A percentile compares a stretch with the other conserved stretches of the same genome.
Evolutionary conservation across 2,329 filamentous ascomycete species (phyloP).

Genomic region (Diaporthe citrichinensis): DNA sequence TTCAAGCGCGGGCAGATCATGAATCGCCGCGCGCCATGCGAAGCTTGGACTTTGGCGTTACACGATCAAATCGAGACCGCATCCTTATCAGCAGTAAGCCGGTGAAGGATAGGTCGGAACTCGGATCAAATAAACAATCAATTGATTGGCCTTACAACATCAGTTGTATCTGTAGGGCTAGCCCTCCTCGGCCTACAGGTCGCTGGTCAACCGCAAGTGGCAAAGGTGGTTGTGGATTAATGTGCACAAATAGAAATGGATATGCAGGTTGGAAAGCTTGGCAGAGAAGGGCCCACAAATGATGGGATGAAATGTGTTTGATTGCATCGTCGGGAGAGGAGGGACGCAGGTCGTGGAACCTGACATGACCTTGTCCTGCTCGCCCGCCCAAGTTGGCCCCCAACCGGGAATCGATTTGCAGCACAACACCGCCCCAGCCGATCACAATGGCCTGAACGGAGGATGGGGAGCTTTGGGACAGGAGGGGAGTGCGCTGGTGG

Average conservation of each 20-base stretch:
- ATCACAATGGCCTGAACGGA: neutral
- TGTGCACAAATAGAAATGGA: neutral
- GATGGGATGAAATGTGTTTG: constrained; percentile 1
- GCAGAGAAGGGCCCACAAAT: constrained; percentile 16
- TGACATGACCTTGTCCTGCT: too few species aligned
- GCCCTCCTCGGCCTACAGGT: neutral
- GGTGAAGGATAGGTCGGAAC: neutral
- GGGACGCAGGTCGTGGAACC: neutral
- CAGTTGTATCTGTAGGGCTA: neutral
- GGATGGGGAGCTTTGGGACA: neutral
- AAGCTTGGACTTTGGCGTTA: neutral
- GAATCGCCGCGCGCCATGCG: constrained; percentile 17
- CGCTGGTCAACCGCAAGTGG: neutral
- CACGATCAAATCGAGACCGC: neutral
- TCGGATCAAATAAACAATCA: neutral
- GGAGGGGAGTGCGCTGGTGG: neutral
- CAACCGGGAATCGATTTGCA: neutral
- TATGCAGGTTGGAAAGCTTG: constrained; percentile 23
- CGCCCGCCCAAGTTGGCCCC: neutral
- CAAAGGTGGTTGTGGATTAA: neutral
- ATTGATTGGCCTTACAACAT: neutral
- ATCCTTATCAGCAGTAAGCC: neutral
- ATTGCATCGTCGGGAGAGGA: neutral
- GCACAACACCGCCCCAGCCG: neutral
- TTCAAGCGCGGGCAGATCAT: neutral